Conservation (phyloP, 2,329 filamentous ascomycete genomes). For the Fusarium ramigenum region DNA sequence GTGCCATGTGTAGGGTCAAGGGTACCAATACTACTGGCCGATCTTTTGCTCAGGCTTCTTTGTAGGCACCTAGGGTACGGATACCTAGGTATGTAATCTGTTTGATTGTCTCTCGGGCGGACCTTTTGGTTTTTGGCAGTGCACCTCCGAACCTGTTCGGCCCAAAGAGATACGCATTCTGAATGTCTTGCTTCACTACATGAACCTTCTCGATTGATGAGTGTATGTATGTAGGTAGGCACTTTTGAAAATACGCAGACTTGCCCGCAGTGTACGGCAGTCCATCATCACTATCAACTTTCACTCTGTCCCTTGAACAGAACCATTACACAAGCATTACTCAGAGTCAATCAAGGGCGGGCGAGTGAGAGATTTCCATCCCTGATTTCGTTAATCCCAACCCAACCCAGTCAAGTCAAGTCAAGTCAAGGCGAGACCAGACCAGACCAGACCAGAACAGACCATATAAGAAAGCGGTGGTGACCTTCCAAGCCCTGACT, state of each 20-base stretch:
- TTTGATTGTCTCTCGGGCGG: neutral
- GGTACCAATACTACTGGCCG: neutral
- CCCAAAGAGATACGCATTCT: neutral
- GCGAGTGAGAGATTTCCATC: neutral
- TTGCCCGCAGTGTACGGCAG: neutral
- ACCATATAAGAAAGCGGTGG: slow-evolving; percentile 1
- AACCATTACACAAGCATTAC: neutral
- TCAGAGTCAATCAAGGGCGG: neutral
- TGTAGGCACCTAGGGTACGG: neutral
- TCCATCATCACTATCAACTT: neutral
- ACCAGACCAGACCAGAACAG: neutral
- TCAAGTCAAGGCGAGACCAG: neutral
- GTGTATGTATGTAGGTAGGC: neutral
- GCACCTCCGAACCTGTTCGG: neutral
- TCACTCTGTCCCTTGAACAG: neutral
- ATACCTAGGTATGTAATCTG: neutral
- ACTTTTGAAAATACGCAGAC: neutral
- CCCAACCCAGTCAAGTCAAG: neutral
- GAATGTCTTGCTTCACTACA: neutral
- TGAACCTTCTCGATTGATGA: neutral
- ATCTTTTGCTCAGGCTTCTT: neutral
- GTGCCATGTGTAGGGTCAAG: slow-evolving; percentile 13
- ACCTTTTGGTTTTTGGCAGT: neutral
- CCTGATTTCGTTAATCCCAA: slow-evolving; percentile 18
- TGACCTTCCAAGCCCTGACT: slow-evolving; percentile 28